These are phyloP conservation scores for Termitomyces sp. DNA, from an alignment of 768 basidiomycete genomes.

Conservation along the genomic window DNA sequence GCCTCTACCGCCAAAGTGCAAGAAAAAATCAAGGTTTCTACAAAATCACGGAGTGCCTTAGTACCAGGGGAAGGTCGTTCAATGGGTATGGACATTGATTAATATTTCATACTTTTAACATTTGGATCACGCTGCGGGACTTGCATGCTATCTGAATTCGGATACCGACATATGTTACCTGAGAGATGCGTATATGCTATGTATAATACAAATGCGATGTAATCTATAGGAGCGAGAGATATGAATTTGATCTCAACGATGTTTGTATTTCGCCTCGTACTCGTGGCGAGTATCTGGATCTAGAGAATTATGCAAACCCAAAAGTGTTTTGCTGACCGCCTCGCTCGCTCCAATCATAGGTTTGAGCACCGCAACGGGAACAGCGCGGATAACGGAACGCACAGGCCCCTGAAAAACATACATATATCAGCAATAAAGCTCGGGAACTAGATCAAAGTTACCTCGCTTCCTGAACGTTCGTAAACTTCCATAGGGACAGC, in stretches of 20 bases:
- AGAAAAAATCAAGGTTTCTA: slow-evolving; percentile 76
- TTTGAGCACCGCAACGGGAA: slow-evolving; percentile 94
- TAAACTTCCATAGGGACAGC: slow-evolving; percentile 99
- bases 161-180: background rate
- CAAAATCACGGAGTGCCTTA: slow-evolving; percentile 67
- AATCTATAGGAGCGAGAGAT: background rate
- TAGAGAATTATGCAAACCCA: slow-evolving; percentile 90
- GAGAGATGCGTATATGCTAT: slow-evolving; percentile 10
- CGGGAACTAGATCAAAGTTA: slow-evolving; percentile 26
- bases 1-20: slow-evolving; percentile 48
- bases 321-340: slow-evolving; percentile 91
- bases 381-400: slow-evolving; percentile 91
- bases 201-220: slow-evolving; percentile 17
- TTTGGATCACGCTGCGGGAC: background rate
- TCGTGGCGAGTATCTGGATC: slow-evolving; percentile 83
- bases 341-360: slow-evolving; percentile 99
- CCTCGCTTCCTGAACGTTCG: slow-evolving; percentile 90
- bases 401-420: slow-evolving; percentile 69
- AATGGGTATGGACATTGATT: slow-evolving; percentile 92
- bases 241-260: slow-evolving; percentile 38
- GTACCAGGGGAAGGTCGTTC: slow-evolving; percentile 79
- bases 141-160: background rate
- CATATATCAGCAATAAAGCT: slow-evolving; percentile 5
- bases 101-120: slow-evolving; percentile 15
- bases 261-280: slow-evolving; percentile 93